Conservation (phyloP, 768 basidiomycete genomes). For the Lentinula edodes region DNA sequence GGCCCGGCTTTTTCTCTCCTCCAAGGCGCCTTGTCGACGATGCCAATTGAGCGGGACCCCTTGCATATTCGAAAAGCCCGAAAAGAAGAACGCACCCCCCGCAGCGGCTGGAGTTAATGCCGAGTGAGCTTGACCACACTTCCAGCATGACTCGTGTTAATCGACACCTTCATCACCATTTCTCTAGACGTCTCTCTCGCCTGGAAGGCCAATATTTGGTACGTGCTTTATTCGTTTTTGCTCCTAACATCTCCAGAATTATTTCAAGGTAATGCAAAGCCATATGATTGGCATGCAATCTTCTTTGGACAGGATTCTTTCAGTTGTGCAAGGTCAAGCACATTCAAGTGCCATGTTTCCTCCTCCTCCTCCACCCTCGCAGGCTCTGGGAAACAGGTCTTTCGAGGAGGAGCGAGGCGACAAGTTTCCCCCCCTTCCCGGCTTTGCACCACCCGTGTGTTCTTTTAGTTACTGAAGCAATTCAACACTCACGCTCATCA, state of each 20-base stretch:
- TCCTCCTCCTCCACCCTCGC: slow-evolving; percentile 14
- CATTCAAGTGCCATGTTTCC: slow-evolving; percentile 28
- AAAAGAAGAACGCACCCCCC: slow-evolving; percentile 67
- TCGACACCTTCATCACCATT: slow-evolving; percentile 17
- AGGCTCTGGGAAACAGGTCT: neutral
- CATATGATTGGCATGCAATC: slow-evolving; percentile 96
- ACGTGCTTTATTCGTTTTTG: slow-evolving; percentile 16
- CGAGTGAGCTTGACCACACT: slow-evolving; percentile 48
- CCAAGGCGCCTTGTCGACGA: slow-evolving; percentile 82
- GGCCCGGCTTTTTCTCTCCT: slow-evolving; percentile 52
- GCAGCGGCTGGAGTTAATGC: slow-evolving; percentile 57
- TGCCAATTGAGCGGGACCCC: slow-evolving; percentile 77
- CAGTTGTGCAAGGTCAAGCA: slow-evolving; percentile 51
- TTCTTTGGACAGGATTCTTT: slow-evolving; percentile 76
- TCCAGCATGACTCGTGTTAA: neutral
- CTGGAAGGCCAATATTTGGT: slow-evolving; percentile 86
- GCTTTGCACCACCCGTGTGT: slow-evolving; percentile 84
- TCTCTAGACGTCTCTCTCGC: slow-evolving; percentile 66
- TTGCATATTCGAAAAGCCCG: slow-evolving; percentile 88
- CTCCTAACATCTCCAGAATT: slow-evolving; percentile 1
- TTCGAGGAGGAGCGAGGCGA: slow-evolving; percentile 21
- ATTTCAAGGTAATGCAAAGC: slow-evolving; percentile 75
- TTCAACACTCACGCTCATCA: slow-evolving; percentile 13
- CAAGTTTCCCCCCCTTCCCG: slow-evolving; percentile 81
- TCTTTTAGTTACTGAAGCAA: slow-evolving; percentile 7